Evolutionary conservation across 345 rosid species (phyloP).

Genomic region (Brassica cretica): DNA sequence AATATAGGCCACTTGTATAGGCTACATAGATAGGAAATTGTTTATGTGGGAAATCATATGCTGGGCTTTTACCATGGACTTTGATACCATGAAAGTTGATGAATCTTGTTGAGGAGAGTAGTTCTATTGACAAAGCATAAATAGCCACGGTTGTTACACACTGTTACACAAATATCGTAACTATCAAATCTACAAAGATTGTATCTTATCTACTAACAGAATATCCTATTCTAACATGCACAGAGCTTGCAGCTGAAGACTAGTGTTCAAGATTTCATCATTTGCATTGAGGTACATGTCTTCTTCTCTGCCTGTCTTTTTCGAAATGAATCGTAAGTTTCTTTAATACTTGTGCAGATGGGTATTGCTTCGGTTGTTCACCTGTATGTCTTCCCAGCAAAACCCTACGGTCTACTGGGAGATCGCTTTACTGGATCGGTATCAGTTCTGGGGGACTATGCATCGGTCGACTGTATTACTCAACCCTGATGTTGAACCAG

Average conservation of each 20-base stretch:
- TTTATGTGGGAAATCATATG: too few species aligned
- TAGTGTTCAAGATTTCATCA: conserved; percentile 92
- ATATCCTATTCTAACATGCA: conserved; percentile 34
- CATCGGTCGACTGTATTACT: conserved; percentile 41
- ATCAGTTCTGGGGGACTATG: conserved; percentile 95
- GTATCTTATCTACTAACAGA: too few species aligned
- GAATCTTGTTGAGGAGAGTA: too few species aligned
- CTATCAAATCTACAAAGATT: too few species aligned
- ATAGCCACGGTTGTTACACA: too few species aligned
- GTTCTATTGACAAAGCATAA: too few species aligned
- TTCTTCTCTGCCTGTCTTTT: conserved; percentile 17
- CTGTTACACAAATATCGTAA: too few species aligned
- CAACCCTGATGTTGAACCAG: too few species aligned
- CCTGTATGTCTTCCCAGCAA: conserved; percentile 90
- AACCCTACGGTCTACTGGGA: conserved; percentile 89
- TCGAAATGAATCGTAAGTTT: conserved; percentile 32
- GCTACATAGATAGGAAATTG: too few species aligned
- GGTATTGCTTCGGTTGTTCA: conserved; percentile 96
- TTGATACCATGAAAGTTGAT: too few species aligned
- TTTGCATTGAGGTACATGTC: conserved; percentile 9
- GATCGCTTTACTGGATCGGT: conserved; percentile 77
- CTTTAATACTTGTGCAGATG: conserved; percentile 67
- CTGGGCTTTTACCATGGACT: too few species aligned
- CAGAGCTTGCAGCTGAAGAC: conserved; percentile 86
- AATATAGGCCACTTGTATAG: too few species aligned